These are phyloP conservation scores for Aspergillus avenaceus DNA, from an alignment of 495 filamentous ascomycete genomes.

Conservation along the genomic window DNA sequence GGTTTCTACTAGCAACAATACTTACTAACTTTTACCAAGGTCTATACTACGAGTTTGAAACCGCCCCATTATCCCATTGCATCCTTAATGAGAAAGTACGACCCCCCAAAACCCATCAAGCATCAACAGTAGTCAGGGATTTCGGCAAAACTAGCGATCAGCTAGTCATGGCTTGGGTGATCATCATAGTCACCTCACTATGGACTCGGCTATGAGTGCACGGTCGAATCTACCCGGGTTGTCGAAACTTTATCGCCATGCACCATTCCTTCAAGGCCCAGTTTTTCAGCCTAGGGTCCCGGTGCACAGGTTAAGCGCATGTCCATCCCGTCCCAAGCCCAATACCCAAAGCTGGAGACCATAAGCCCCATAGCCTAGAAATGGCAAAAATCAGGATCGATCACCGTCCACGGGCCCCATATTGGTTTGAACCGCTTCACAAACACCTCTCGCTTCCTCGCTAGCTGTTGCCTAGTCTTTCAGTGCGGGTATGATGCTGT, in stretches of 20 bases:
- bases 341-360: background rate
- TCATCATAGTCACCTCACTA: background rate
- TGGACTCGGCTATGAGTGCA: background rate
- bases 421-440: background rate
- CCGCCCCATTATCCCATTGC: background rate
- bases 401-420: background rate
- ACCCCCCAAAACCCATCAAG: background rate
- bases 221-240: background rate
- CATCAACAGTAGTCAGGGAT: background rate
- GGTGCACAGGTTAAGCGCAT: background rate
- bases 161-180: background rate
- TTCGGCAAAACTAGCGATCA: background rate
- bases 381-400: background rate
- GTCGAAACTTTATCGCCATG: background rate
- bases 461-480: background rate
- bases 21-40: background rate
- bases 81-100: background rate
- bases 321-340: background rate
- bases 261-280: background rate
- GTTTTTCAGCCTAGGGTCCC: background rate
- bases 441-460: background rate
- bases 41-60: no score
- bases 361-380: background rate
- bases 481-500: background rate
- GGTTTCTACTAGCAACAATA: no score